phyloP scores from a whole-genome alignment of 1,139 yeast genomes.

The Geotrichum cucujoidarum region DNA sequence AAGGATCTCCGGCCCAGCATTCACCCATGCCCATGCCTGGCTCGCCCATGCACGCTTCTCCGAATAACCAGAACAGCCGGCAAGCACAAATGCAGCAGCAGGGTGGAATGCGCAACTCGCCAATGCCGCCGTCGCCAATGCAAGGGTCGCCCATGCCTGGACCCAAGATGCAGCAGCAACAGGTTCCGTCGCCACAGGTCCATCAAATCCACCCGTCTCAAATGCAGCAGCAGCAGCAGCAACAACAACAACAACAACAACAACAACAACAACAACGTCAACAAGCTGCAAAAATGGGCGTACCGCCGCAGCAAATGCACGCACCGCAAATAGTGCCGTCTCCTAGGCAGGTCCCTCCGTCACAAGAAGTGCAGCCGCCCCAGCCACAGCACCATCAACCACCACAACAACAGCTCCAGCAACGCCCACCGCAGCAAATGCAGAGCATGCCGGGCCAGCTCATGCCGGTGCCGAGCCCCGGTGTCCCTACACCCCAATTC shows the following conservation, averaged over 20 bases:
- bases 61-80: too few relatives aligned
- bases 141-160: not conserved
- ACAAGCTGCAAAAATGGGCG: too few relatives aligned
- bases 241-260: conserved; percentile 13
- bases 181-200: too few relatives aligned
- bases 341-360: not conserved
- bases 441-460: not conserved
- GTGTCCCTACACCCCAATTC: not conserved
- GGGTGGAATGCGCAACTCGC: not conserved
- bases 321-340: not conserved
- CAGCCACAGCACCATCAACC: too few relatives aligned
- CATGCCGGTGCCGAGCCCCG: not conserved
- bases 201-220: too few relatives aligned
- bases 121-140: not conserved
- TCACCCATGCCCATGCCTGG: not conserved
- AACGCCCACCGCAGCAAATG: not conserved
- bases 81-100: conserved; percentile 10
- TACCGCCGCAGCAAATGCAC: too few relatives aligned
- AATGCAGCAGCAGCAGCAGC: conserved; percentile 1
- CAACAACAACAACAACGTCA: conserved; percentile 7
- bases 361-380: not conserved
- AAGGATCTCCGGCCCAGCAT: too few relatives aligned
- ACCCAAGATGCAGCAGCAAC: conserved; percentile 3
- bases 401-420: not conserved
- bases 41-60: not conserved